Percentiles rank a stretch among this genome's conserved stretches.
phyloP scores from a whole-genome alignment of 2,329 filamentous ascomycete genomes.

The Raffaelea deltoideospora region DNA sequence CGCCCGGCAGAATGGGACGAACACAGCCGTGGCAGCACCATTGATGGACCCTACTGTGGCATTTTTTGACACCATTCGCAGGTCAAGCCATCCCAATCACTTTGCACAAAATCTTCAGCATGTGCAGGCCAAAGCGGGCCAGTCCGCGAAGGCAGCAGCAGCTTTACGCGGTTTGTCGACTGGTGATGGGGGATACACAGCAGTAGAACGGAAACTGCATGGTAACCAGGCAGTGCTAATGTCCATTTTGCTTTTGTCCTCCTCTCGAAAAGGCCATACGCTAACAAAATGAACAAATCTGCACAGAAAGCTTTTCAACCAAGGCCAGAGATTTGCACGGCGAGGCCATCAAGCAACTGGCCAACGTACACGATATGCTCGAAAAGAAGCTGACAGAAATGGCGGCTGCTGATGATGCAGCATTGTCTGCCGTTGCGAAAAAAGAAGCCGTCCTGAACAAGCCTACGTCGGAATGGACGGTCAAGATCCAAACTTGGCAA shows the following conservation, averaged over 20 bases:
- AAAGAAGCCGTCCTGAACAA: conserved; percentile 3
- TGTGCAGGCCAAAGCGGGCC: too few species aligned
- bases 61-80: conserved; percentile 8
- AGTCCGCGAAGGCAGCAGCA: too few species aligned
- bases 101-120: not conserved
- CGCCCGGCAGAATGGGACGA: too few species aligned
- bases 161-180: too few species aligned
- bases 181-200: too few species aligned
- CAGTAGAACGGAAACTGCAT: too few species aligned
- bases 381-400: conserved; percentile 4
- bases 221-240: too few species aligned
- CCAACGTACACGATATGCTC: conserved; percentile 1
- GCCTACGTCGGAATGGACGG: conserved; percentile 5
- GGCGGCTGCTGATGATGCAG: conserved; percentile 1
- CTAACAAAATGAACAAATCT: not conserved
- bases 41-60: conserved; percentile 4
- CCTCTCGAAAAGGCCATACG: too few species aligned
- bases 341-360: conserved; percentile 5
- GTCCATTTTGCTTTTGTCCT: too few species aligned
- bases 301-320: conserved; percentile 8
- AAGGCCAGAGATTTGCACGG: conserved; percentile 6
- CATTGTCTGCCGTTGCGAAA: not conserved
- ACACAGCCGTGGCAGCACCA: too few species aligned
- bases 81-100: not conserved
- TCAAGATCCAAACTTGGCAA: conserved; percentile 6